Evolutionary conservation across 805 yeast species (phyloP), one percentile per base, ranked within the genome.

Genomic region (Candida sakaeoensis): DNA sequence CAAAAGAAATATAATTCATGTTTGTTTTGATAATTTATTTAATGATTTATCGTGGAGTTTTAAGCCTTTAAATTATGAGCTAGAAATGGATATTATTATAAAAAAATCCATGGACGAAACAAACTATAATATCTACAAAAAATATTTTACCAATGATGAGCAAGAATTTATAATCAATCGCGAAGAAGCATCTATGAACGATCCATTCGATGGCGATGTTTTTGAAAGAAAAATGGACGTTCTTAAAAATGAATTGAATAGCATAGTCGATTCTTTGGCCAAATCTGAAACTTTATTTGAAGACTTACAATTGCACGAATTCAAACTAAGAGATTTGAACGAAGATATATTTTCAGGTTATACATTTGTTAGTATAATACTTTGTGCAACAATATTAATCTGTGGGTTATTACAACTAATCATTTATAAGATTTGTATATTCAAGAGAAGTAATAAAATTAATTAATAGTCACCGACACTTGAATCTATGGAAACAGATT

Each of bases 21-120:
- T 68, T 13, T 68, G 74, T 45, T 68, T 68, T 50, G 73, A 68
- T 49, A 68, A 68, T 45, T 37, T 67, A 22, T 68, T 60, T 50
- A 51, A 47, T 31, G 74, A 68, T 47, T 60, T 62, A 44, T 63
- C 70, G 7, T 68, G 72, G 72, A 61, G 70, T 14, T 68, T 65
- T 46, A 50, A 52, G 13, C 67, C 70, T 5, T 43, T 44, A 17
- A 21, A 51, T 4, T 51, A 58, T 25, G 71, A 68, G 28, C 52
- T 68, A 10, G 61, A 61, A 40, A 34, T 68, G 26, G 47, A 39
- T 12, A 70, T 68, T 14, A 59, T 61, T 36, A 58, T 68, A 34
- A 42, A 42, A 31, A 58, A 66, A 43, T 61, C 61, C 42, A 55
- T 60, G 47, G 53, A 57, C 40, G 47, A 57, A 28, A 63, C 70